Conservation (phyloP, 78 protist species). For the Polysphondylium violaceum region DNA sequence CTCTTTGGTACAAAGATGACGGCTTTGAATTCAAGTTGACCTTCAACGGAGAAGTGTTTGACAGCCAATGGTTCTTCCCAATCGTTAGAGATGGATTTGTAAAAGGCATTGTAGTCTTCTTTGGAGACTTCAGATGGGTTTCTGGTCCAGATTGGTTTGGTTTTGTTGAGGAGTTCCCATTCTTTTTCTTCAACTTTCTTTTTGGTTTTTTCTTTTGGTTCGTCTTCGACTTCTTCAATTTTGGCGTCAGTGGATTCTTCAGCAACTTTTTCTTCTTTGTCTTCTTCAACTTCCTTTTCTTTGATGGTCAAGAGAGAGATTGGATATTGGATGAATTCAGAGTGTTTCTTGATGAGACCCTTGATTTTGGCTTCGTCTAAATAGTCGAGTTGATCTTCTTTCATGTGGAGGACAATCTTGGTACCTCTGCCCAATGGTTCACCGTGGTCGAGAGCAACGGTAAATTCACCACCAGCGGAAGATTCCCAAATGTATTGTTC, state of each 20-base stretch:
- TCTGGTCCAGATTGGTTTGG: conserved; percentile 99
- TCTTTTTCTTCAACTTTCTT: conserved; percentile 97
- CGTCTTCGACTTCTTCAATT: conserved; percentile 93
- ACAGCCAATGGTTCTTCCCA: conserved; percentile 99
- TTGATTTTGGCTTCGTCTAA: conserved; percentile 96
- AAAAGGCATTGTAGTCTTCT: conserved; percentile 99
- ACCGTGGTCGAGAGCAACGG: conserved; percentile 87
- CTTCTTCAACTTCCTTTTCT: conserved; percentile 94
- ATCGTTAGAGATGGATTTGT: conserved; percentile 99
- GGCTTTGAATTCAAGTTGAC: conserved; percentile 98
- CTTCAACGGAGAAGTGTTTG: conserved; percentile 99
- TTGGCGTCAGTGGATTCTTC: conserved; percentile 85
- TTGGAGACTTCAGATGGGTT: conserved; percentile 96
- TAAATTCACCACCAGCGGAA: conserved; percentile 98
- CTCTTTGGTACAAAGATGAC: conserved; percentile 98
- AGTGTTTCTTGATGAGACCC: conserved; percentile 99
- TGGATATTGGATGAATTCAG: conserved; percentile 99
- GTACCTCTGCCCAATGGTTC: conserved; percentile 98
- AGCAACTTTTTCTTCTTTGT: conserved; percentile 85
- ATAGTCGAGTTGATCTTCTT: conserved; percentile 99
- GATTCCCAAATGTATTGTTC: conserved; percentile 99
- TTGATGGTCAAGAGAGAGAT: conserved; percentile 94
- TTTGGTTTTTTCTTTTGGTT: conserved; percentile 89
- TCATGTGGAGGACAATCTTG: conserved; percentile 94
- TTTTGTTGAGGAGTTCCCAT: conserved; percentile 98